Evolutionary conservation across 2,329 filamentous ascomycete genomes (phyloP).

Genomic region (Microsporum canis): DNA sequence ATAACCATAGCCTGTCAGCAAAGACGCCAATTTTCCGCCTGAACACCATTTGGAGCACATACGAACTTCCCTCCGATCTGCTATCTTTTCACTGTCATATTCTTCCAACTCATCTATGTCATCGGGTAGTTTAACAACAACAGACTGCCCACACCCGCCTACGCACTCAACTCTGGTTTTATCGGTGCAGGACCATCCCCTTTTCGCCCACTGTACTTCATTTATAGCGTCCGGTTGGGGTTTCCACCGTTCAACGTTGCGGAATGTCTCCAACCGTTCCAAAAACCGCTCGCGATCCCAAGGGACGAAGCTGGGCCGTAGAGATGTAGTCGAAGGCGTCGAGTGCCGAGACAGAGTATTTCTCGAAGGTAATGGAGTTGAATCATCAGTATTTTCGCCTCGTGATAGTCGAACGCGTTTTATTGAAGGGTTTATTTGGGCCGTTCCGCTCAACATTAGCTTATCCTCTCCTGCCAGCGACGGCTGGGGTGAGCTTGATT

Average conservation of each 20-base stretch:
- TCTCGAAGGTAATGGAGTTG: background rate
- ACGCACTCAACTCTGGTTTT: conserved; percentile 73
- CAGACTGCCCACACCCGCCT: conserved; percentile 68
- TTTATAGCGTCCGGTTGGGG: conserved; percentile 76
- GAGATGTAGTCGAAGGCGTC: conserved; percentile 22
- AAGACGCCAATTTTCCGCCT: background rate
- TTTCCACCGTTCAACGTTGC: conserved; percentile 86
- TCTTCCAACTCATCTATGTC: conserved; percentile 48
- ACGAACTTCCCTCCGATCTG: conserved; percentile 35
- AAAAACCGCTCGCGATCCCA: conserved; percentile 76
- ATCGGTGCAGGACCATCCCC: conserved; percentile 78
- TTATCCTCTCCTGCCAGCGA: background rate
- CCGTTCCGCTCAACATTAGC: background rate
- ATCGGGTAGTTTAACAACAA: conserved; percentile 66
- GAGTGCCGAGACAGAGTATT: background rate
- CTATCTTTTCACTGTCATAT: conserved; percentile 32
- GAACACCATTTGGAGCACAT: conserved; percentile 17
- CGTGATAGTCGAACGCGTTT: conserved; percentile 14
- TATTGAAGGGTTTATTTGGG: conserved; percentile 9
- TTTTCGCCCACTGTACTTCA: conserved; percentile 89
- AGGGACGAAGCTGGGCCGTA: conserved; percentile 64
- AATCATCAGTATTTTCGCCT: conserved; percentile 5
- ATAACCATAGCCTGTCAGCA: conserved; percentile 12
- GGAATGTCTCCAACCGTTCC: conserved; percentile 70
- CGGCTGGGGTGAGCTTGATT: background rate